Evolutionary conservation across 495 filamentous ascomycete species (phyloP).

Genomic region (Aspergillus bridgeri): DNA sequence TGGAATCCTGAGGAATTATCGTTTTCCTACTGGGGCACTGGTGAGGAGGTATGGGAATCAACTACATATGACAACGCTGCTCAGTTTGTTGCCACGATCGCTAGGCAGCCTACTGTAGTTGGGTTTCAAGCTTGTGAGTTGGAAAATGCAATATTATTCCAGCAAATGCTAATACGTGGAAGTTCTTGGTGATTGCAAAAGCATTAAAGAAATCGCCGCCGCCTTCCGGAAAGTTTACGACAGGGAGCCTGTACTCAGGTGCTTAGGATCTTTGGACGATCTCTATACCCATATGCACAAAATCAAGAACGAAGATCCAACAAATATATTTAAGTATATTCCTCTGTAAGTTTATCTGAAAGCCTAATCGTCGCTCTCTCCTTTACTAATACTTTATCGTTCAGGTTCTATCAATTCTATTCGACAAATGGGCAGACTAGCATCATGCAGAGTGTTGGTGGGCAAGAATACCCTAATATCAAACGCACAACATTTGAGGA

Average conservation of each 20-base stretch:
- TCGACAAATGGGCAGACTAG: too few species aligned
- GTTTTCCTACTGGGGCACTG: conserved; percentile 10
- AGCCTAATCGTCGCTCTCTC: too few species aligned
- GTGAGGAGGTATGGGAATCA: conserved; percentile 10
- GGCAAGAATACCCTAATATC: too few species aligned
- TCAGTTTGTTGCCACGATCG: conserved; percentile 3
- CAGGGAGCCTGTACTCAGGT: neutral
- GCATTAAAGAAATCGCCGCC: neutral
- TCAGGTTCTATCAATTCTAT: too few species aligned
- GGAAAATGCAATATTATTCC: neutral
- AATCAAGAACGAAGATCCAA: neutral
- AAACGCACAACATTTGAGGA: too few species aligned
- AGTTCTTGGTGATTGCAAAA: conserved; percentile 7
- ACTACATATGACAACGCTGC: conserved; percentile 14
- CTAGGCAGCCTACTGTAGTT: neutral
- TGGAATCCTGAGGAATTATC: neutral
- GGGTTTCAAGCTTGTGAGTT: conserved; percentile 4
- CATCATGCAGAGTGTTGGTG: too few species aligned
- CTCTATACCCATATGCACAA: conserved; percentile 6
- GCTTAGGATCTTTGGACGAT: conserved; percentile 4
- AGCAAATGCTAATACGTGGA: neutral
- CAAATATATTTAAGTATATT: conserved; percentile 9
- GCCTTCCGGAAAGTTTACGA: conserved; percentile 6
- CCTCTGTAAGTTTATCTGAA: conserved; percentile 8
- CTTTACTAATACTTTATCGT: too few species aligned